A percentile compares a stretch with the other conserved stretches of the same genome.
Evolutionary conservation across 306 rosid species (phyloP).

Genomic region (Vigna trinervia): DNA sequence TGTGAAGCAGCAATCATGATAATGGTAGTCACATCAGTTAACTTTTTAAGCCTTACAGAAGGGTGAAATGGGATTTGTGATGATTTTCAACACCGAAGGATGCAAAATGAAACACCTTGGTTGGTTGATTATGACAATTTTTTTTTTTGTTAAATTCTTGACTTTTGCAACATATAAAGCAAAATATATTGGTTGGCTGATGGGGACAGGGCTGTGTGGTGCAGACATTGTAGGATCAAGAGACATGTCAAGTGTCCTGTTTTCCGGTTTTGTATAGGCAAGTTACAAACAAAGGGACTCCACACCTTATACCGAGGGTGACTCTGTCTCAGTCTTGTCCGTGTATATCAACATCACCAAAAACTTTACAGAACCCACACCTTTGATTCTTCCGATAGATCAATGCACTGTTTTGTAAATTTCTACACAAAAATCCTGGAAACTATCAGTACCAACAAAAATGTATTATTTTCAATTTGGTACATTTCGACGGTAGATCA

Average conservation of each 20-base stretch:
- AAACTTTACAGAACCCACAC: constrained; percentile 30
- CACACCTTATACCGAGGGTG: constrained; percentile 40
- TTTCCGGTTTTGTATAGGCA: constrained; percentile 34
- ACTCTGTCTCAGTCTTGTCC: constrained; percentile 37
- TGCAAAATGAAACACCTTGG: constrained; percentile 28
- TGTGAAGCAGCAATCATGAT: constrained; percentile 38
- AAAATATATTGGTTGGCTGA: constrained; percentile 46
- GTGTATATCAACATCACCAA: constrained; percentile 27
- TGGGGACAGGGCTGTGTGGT: constrained; percentile 46
- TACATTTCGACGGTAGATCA: too few relatives aligned
- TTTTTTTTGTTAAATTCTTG: constrained; percentile 2
- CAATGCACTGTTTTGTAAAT: too few relatives aligned
- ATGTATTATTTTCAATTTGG: too few relatives aligned
- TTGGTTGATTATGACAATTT: constrained; percentile 53
- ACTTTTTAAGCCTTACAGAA: constrained; percentile 39
- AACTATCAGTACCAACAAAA: too few relatives aligned
- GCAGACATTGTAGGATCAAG: constrained; percentile 22
- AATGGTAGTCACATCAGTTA: constrained; percentile 44
- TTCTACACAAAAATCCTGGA: too few relatives aligned
- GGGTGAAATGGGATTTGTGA: constrained; percentile 11
- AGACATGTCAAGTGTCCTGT: constrained; percentile 51
- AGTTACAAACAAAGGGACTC: constrained; percentile 13
- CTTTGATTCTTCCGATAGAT: constrained; percentile 18
- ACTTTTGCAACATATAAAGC: constrained; percentile 28
- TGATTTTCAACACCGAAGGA: constrained; percentile 23